phyloP scores from a whole-genome alignment of 352 stramenopile genomes.

The Phytophthora parvispora region DNA sequence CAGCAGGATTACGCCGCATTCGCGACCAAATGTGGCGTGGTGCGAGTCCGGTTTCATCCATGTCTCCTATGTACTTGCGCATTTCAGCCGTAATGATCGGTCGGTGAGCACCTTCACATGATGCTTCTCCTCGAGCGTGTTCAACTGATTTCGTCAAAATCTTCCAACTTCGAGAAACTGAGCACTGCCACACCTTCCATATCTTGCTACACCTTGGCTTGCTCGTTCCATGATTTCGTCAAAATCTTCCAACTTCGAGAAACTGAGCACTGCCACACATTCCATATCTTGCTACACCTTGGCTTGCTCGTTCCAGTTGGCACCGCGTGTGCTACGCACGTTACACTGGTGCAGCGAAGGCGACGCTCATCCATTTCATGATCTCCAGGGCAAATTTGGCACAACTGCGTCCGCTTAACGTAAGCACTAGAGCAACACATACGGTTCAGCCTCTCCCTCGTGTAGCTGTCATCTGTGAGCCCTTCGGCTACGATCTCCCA shows the following conservation, averaged over 20 bases:
- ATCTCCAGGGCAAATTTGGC: not conserved
- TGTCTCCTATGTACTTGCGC: not conserved
- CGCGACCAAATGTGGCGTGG: conserved; percentile 5
- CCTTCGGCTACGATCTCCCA: not conserved
- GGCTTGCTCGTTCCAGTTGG: not conserved
- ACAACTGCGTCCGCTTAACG: not conserved
- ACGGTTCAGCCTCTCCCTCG: not conserved
- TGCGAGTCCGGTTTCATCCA: conserved; percentile 3
- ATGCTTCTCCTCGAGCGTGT: not conserved
- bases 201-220: too few relatives aligned
- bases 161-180: not conserved
- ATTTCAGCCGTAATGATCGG: not conserved
- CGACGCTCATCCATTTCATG: not conserved
- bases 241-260: not conserved
- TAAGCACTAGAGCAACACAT: not conserved
- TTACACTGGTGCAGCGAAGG: not conserved
- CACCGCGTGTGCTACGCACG: not conserved
- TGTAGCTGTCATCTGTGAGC: not conserved
- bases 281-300: not conserved
- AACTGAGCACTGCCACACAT: not conserved
- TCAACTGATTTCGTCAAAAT: not conserved
- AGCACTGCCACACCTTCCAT: conserved; percentile 5
- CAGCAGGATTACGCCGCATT: not conserved
- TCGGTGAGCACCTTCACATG: not conserved
- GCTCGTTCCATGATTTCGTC: not conserved